Percentiles rank a stretch among this genome's conserved stretches.
Conservation (phyloP, 805 yeast genomes). For the Lachancea fermentati region DNA sequence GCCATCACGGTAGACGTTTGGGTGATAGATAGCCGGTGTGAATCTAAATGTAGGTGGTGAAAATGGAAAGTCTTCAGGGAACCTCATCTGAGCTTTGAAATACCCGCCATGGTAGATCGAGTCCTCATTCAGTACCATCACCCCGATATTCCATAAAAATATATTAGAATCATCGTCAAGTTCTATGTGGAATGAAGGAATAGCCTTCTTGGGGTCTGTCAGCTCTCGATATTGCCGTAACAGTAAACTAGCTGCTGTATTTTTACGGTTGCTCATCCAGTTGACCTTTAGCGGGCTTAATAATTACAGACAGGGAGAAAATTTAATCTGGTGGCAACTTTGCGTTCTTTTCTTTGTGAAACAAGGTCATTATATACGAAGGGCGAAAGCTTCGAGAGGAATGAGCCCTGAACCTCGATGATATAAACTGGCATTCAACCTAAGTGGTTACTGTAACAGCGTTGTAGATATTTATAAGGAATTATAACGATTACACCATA, state of each 20-base stretch:
- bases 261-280: conserved; percentile 30
- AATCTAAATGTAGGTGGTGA: conserved; percentile 90
- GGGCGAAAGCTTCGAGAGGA: neutral
- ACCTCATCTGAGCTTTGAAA: conserved; percentile 89
- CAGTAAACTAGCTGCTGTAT: conserved; percentile 73
- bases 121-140: conserved; percentile 85
- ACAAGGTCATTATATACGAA: neutral
- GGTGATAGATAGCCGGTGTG: conserved; percentile 91
- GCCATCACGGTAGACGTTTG: conserved; percentile 92
- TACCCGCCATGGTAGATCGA: conserved; percentile 93
- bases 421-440: neutral
- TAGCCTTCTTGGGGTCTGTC: conserved; percentile 84
- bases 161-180: conserved; percentile 54
- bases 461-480: neutral
- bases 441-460: neutral
- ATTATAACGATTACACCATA: neutral
- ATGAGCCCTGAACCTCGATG: neutral
- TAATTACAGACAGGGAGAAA: neutral
- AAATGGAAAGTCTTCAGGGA: conserved; percentile 87
- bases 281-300: neutral
- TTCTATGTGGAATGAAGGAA: conserved; percentile 65
- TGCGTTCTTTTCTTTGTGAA: neutral
- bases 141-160: conserved; percentile 76
- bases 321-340: conserved; percentile 1
- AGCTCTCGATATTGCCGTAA: conserved; percentile 92